Percentiles rank a stretch among this genome's conserved stretches.
phyloP scores from a whole-genome alignment of 2,329 filamentous ascomycete species.

The Grosmannia serpens region DNA sequence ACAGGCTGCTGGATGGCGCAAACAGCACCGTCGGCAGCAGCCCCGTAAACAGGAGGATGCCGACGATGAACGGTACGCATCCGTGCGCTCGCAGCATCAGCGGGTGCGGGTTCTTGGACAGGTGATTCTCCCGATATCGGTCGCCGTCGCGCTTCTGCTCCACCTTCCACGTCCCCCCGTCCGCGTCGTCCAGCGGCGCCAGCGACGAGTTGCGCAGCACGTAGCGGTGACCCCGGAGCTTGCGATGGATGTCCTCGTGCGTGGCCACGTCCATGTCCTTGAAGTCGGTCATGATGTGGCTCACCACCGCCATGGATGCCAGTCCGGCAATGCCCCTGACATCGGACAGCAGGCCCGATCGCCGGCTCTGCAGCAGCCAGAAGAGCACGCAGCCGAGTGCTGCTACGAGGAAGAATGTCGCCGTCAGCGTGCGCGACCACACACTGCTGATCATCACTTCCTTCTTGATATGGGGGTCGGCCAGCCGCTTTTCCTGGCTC shows the following conservation, averaged over 20 bases:
- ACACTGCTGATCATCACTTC: conserved; percentile 41
- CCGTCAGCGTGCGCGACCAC: conserved; percentile 52
- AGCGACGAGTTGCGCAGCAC: conserved; percentile 59
- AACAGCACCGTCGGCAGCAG: conserved; percentile 55
- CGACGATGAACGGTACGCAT: conserved; percentile 47
- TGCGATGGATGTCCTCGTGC: conserved; percentile 55
- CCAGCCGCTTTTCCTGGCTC: conserved; percentile 30
- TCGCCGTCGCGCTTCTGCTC: conserved; percentile 30
- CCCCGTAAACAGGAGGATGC: conserved; percentile 42
- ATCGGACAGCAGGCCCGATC: conserved; percentile 55
- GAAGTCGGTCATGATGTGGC: conserved; percentile 64
- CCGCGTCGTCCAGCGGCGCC: conserved; percentile 44
- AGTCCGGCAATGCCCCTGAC: conserved; percentile 64
- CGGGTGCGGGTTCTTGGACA: conserved; percentile 53
- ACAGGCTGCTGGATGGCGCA: conserved; percentile 38
- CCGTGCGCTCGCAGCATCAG: conserved; percentile 53
- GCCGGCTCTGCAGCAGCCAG: conserved; percentile 47
- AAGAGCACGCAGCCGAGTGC: conserved; percentile 45
- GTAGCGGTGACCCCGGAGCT: conserved; percentile 55
- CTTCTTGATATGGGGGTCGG: conserved; percentile 33
- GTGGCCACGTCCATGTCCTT: conserved; percentile 58
- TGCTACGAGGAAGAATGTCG: conserved; percentile 44
- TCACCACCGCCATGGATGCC: conserved; percentile 63
- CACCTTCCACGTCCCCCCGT: conserved; percentile 27
- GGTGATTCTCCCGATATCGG: conserved; percentile 24